phyloP scores from a whole-genome alignment of 2,329 filamentous ascomycete species.

The Pseudogymnoascus sp. region DNA sequence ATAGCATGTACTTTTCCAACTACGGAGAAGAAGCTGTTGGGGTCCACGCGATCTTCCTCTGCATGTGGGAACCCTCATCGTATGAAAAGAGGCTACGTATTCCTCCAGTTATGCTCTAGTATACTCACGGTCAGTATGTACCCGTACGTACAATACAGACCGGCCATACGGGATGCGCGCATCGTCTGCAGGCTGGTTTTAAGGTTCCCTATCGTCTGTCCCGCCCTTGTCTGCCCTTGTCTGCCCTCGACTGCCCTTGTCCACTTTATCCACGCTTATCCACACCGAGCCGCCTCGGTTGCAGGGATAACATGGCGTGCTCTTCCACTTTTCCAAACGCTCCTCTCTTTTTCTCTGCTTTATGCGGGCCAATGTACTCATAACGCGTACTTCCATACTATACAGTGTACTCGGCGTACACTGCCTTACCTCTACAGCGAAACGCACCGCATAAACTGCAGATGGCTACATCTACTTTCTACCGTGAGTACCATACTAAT shows the following conservation, averaged over 20 bases:
- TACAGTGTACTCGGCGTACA: too few species aligned
- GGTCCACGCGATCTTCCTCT: neutral
- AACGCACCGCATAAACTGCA: too few species aligned
- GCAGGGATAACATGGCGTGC: slow-evolving; percentile 7
- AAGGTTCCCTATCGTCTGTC: neutral
- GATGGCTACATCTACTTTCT: too few species aligned
- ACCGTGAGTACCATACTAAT: too few species aligned
- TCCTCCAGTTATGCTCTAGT: neutral
- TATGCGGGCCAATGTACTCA: neutral
- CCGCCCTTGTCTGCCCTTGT: too few species aligned
- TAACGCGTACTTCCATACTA: slow-evolving; percentile 1
- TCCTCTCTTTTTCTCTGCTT: neutral
- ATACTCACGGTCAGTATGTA: neutral
- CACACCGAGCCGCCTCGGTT: slow-evolving; percentile 6
- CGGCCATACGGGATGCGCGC: neutral
- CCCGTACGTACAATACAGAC: neutral
- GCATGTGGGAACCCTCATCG: neutral
- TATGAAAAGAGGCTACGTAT: neutral
- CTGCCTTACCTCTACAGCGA: neutral
- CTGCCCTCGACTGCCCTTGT: neutral
- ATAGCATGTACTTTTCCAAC: neutral
- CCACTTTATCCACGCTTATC: neutral
- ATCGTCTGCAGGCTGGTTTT: neutral
- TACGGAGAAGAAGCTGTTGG: neutral
- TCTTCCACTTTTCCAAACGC: neutral